phyloP scores from a whole-genome alignment of 2,329 filamentous ascomycete genomes.

The Fusarium longipes region DNA sequence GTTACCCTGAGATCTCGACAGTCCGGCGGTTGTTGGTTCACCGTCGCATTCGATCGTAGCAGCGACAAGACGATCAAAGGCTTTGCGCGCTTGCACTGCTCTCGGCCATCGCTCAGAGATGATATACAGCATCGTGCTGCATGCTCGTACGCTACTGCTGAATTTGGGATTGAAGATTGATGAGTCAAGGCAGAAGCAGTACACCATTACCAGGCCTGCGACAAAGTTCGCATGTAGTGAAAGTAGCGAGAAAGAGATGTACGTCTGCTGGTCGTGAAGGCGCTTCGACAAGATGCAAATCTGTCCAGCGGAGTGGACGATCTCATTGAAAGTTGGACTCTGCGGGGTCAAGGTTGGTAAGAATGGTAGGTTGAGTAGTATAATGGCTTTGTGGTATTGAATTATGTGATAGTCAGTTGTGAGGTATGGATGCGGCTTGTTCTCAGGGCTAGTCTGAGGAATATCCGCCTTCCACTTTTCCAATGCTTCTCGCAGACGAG shows the following conservation, averaged over 20 bases:
- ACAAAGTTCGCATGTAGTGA: slow-evolving; percentile 3
- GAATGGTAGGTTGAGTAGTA: neutral
- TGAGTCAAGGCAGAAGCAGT: neutral
- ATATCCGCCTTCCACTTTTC: neutral
- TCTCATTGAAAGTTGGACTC: neutral
- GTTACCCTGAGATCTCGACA: neutral
- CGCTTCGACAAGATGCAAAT: neutral
- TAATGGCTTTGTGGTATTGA: neutral
- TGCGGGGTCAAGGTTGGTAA: neutral
- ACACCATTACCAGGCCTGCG: neutral
- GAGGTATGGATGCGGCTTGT: slow-evolving; percentile 1
- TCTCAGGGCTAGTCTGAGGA: neutral
- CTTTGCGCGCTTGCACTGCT: neutral
- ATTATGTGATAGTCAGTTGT: neutral
- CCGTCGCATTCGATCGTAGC: neutral
- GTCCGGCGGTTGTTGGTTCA: neutral
- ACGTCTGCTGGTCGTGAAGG: neutral
- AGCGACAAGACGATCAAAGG: slow-evolving; percentile 4
- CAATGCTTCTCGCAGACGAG: neutral
- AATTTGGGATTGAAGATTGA: slow-evolving; percentile 1
- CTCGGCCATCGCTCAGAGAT: neutral
- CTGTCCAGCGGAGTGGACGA: slow-evolving; percentile 4
- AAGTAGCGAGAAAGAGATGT: slow-evolving; percentile 2
- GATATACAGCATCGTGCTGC: neutral
- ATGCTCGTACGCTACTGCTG: neutral